Evolutionary conservation across 169 alveolate genomes (phyloP), one percentile per base, ranked within the genome.

Genomic region (Plasmodium malariae): DNA sequence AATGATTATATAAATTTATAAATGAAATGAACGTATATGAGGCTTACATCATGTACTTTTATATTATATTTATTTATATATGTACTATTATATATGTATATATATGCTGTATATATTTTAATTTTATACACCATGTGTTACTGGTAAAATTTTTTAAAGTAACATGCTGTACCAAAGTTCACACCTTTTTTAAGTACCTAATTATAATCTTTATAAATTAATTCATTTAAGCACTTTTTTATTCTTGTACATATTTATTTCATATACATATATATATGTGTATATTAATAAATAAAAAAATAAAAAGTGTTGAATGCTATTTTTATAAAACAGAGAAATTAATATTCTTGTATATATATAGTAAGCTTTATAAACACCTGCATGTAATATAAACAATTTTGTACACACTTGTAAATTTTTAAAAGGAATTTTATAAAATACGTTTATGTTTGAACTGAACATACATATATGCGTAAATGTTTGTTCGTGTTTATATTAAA

Each of bases 321-420:
- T 21, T 55, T 55, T 14, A 21, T 17, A n/a, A 21, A 55, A 21
- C 65, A 55, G 26, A 7, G 65, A 55, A 55, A 55, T 55, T 55
- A 55, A 21, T 55, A 14, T 14, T 48, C 12, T 48, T 55, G 32
- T 62, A 62, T 32, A 62, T 62, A 49, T 62, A 32, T 62, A 62
- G 32, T n/a, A 12, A 7, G 65, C 26, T 55, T 55, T 55, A 21
- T 55, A 28, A 28, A 11, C 14, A 62, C 72, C 26, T 62, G 72
- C 49, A n/a, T n/a, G n/a, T n/a, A n/a, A 62, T 62, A 62, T 24
- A 62, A 45, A 62, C 65, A 55, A n/a, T 48, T 57, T 57, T 40
- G 24, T 68, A 71, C 62, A 37, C 62, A 71, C 85, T 34, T 73
- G 45, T 54, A 55, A 43, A 73, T 63, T 60, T 34, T 14, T 32